phyloP scores from a whole-genome alignment of 306 rosid species.

The Aeschynomene evenia region DNA sequence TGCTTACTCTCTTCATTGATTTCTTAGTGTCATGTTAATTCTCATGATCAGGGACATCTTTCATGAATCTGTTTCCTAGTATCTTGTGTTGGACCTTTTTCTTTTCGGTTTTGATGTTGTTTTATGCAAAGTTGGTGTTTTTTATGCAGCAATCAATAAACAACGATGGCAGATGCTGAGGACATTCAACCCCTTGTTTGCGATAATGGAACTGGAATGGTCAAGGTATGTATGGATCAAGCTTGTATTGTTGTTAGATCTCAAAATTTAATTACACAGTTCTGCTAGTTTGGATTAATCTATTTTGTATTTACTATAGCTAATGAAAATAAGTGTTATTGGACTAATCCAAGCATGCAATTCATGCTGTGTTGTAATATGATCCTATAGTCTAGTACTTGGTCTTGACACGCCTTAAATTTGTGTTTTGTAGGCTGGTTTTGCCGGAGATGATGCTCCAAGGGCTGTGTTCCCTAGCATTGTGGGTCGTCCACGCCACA shows the following conservation, averaged over 20 bases:
- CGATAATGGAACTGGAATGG: constrained; percentile 96
- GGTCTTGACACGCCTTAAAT: not conserved
- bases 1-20: not conserved
- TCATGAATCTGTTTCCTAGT: not conserved
- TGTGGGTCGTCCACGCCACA: constrained; percentile 95
- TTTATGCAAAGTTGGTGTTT: constrained; percentile 1
- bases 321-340: too few relatives aligned
- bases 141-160: constrained; percentile 37
- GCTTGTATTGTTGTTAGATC: not conserved
- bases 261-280: too few relatives aligned
- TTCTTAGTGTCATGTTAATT: not conserved
- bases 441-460: constrained; percentile 98
- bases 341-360: not conserved
- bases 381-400: not conserved
- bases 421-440: constrained; percentile 65
- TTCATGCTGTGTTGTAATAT: not conserved
- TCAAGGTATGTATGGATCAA: constrained; percentile 64
- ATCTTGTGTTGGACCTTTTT: not conserved
- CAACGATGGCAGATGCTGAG: constrained; percentile 79
- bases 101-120: not conserved
- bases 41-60: not conserved
- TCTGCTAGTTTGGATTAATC: not conserved
- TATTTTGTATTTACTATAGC: too few relatives aligned
- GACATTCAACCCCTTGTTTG: constrained; percentile 96
- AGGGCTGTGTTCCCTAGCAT: constrained; percentile 98